Base-by-base conservation (phyloP, 495 filamentous ascomycete genomes). In the Lasiosphaeria hispida region DNA sequence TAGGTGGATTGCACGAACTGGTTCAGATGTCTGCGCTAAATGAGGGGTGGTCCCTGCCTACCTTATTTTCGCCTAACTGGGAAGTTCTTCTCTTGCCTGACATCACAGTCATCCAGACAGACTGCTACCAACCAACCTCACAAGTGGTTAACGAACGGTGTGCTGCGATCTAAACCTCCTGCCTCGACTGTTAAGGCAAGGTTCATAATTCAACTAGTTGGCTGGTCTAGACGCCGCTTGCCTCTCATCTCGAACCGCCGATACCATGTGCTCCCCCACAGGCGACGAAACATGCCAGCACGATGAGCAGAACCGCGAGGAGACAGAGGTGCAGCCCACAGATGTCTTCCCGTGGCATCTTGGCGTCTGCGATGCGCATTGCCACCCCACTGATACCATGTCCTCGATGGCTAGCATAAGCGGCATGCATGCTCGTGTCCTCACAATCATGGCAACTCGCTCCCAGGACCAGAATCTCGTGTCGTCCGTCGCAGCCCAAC, bases 321-420 rank as follows among this genome's bases (percentile, higher is more conserved):
- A 15, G n/a, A 43, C 6, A 1, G 41, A 42, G 18, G 19, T 18
- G 13, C 34, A 73, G 34, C 60, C 33, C 33, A 4, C 36, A 9
- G 52, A 72, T 35, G 60, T 64, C 33, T 83, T 97, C 58, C 92
- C 91, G 3, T 98, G 94, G 94, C 81, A 89, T 39, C 64, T 92
- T 8, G 92, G 91, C 23, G 83, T 93, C 49, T 90, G 83, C 63
- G 94, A 98, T 72, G 91, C 94, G 43, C 94, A 98, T 73, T 98
- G 95, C 66, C 94, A 98, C 71, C 92, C 94, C n/a, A 98, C 94
- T 17, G 93, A 97, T 70, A 96, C 90, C n/a, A 88, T 94, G 83
- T 66, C 86, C 17, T 87, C 82, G 5, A 75, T 92, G 47, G 63
- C 79, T 37, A 73, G 74, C 14, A 91, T 97, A 51, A 77, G 84